Evolutionary conservation across 2,329 filamentous ascomycete genomes (phyloP).

Genomic region (Pestalotiopsis fici): DNA sequence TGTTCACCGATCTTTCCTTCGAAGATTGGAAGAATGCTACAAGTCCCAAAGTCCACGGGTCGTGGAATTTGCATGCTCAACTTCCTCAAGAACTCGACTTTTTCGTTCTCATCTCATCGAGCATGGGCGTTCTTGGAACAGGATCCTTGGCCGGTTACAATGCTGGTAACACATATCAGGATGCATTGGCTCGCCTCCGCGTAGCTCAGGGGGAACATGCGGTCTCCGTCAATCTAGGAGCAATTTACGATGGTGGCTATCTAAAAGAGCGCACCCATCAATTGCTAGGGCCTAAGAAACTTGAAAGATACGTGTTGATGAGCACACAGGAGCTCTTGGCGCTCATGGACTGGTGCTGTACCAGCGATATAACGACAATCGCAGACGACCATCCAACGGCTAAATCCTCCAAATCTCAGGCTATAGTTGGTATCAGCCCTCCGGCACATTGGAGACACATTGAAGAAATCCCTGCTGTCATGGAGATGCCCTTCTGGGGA

Average conservation of each 20-base stretch:
- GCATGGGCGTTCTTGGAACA: constrained; percentile 20
- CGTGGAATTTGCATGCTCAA: constrained; percentile 40
- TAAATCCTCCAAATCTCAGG: constrained; percentile 15
- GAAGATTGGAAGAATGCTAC: constrained; percentile 35
- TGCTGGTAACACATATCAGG: constrained; percentile 30
- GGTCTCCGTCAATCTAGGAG: constrained; percentile 10
- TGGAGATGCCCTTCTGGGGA: neutral
- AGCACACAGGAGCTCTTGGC: constrained; percentile 15
- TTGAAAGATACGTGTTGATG: constrained; percentile 10
- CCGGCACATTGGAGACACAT: constrained; percentile 15
- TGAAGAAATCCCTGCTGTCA: neutral
- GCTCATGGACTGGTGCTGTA: constrained; percentile 26
- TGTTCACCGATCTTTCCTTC: constrained; percentile 32
- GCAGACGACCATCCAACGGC: neutral
- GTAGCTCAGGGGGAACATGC: constrained; percentile 8
- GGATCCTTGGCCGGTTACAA: constrained; percentile 28
- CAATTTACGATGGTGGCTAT: constrained; percentile 11
- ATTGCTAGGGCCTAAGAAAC: constrained; percentile 6
- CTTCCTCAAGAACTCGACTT: constrained; percentile 24
- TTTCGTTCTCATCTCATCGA: constrained; percentile 28
- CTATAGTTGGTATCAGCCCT: constrained; percentile 23
- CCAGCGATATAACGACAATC: too few species aligned
- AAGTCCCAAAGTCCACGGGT: constrained; percentile 40
- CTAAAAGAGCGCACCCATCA: neutral
- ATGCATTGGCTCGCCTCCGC: constrained; percentile 18